phyloP scores from a whole-genome alignment of 148 eudicot species.

The Fagopyrum esculentum region DNA sequence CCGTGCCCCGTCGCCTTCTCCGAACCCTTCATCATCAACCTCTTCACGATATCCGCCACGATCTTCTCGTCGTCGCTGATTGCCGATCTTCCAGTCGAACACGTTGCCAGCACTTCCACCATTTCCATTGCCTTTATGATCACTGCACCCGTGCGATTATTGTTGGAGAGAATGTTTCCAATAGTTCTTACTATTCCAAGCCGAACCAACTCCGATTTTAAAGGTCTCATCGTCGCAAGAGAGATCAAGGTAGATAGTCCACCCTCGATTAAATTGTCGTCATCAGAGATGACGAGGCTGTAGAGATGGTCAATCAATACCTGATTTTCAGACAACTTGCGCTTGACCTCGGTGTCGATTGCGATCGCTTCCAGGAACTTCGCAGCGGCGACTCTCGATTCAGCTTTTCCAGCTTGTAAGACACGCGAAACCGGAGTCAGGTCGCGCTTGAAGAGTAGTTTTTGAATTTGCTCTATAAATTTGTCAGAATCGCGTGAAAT shows the following conservation, averaged over 20 bases:
- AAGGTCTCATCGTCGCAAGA: constrained; percentile 26
- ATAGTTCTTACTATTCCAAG: constrained; percentile 33
- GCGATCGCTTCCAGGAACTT: constrained; percentile 32
- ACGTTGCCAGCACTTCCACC: constrained; percentile 36
- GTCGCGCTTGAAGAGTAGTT: constrained; percentile 14
- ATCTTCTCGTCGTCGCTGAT: constrained; percentile 37
- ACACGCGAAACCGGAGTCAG: constrained; percentile 24
- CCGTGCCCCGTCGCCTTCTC: constrained; percentile 59
- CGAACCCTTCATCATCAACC: constrained; percentile 60
- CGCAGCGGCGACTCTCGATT: constrained; percentile 31
- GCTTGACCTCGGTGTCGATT: constrained; percentile 26
- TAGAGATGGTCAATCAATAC: constrained; percentile 25
- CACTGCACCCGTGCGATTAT: background rate
- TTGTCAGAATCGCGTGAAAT: constrained; percentile 16
- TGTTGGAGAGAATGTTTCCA: constrained; percentile 30
- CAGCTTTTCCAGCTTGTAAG: constrained; percentile 30
- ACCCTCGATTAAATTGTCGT: constrained; percentile 27
- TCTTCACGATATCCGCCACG: constrained; percentile 31
- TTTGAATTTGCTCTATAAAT: constrained; percentile 10
- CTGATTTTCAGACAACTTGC: constrained; percentile 25
- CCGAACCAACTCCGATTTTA: constrained; percentile 37
- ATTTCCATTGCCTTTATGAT: constrained; percentile 29
- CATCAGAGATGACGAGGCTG: constrained; percentile 20
- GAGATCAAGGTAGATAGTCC: constrained; percentile 39
- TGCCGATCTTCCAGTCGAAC: constrained; percentile 52